These are phyloP conservation scores for Helenozyma rhizophorensis DNA, from an alignment of 805 yeast genomes.

Conservation along the genomic window DNA sequence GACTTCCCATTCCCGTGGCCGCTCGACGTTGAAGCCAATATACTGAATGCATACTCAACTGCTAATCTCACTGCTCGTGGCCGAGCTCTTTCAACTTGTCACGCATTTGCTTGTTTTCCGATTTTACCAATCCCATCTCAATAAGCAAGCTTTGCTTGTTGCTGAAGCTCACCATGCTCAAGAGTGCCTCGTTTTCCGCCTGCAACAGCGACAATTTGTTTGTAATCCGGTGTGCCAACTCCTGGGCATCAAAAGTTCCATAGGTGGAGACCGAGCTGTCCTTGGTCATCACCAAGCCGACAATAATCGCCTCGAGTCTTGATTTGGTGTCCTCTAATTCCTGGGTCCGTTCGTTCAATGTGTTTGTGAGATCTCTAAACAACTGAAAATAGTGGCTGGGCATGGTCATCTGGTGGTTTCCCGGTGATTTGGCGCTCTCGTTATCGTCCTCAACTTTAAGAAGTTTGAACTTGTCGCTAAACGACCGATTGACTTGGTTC, in stretches of 20 bases:
- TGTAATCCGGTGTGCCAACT: conserved; percentile 68
- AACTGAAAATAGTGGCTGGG: conserved; percentile 44
- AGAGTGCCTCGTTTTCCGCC: conserved; percentile 66
- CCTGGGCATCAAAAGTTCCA: conserved; percentile 71
- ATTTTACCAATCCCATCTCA: conserved; percentile 57
- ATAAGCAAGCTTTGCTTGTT: conserved; percentile 66
- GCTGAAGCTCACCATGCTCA: conserved; percentile 71
- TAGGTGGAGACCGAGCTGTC: conserved; percentile 34
- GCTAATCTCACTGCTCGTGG: conserved; percentile 2
- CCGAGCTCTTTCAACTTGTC: conserved; percentile 10
- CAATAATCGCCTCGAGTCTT: conserved; percentile 57
- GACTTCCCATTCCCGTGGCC: too few relatives aligned
- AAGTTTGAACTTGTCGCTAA: conserved; percentile 30
- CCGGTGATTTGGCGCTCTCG: conserved; percentile 4
- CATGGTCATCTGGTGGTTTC: conserved; percentile 21
- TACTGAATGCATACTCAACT: too few relatives aligned
- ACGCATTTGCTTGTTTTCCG: conserved; percentile 25
- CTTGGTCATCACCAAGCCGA: conserved; percentile 22
- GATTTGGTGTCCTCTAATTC: conserved; percentile 60
- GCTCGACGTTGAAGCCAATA: too few relatives aligned
- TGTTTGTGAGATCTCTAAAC: conserved; percentile 44
- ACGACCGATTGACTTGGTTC: conserved; percentile 38
- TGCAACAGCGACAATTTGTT: conserved; percentile 56
- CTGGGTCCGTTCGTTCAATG: conserved; percentile 38
- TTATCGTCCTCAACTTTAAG: conserved; percentile 7